These are phyloP conservation scores for Zopfia rhizophila DNA, from an alignment of 2,329 filamentous ascomycete species.

Conservation along the genomic window DNA sequence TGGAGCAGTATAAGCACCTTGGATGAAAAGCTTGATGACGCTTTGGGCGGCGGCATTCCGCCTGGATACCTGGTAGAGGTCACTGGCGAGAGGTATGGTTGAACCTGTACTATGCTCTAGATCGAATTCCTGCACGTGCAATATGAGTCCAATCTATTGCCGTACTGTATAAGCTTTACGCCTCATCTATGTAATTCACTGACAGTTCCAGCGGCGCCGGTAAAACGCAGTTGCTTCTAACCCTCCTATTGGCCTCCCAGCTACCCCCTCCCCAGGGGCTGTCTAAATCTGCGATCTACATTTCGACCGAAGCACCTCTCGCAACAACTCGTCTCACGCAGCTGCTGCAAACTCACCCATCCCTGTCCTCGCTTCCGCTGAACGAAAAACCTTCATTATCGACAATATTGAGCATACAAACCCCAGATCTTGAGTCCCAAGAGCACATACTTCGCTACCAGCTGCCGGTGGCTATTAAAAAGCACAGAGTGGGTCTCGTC, in stretches of 20 bases:
- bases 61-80: conserved; percentile 87
- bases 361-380: conserved; percentile 60
- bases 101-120: conserved; percentile 1
- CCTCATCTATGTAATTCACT: conserved; percentile 9
- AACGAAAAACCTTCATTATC: conserved; percentile 72
- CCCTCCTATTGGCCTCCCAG: conserved; percentile 84
- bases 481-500: conserved; percentile 81
- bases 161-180: conserved; percentile 9
- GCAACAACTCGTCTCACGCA: conserved; percentile 84
- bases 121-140: conserved; percentile 10
- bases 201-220: conserved; percentile 75
- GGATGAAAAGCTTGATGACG: conserved; percentile 75
- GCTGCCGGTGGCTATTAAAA: conserved; percentile 82
- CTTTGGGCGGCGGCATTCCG: conserved; percentile 82
- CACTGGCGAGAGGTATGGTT: conserved; percentile 80
- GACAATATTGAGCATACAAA: conserved; percentile 80
- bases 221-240: conserved; percentile 93
- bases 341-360: conserved; percentile 75
- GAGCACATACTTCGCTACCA: conserved; percentile 95
- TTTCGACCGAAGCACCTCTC: conserved; percentile 89
- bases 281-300: conserved; percentile 82
- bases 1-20: conserved; percentile 81
- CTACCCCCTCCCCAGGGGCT: conserved; percentile 78
- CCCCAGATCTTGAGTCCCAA: conserved; percentile 91
- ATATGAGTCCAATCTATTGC: conserved; percentile 8